A percentile compares a stretch with the other conserved stretches of the same genome.
Conservation (phyloP, 306 rosid genomes). For the Rubus parviflorus region DNA sequence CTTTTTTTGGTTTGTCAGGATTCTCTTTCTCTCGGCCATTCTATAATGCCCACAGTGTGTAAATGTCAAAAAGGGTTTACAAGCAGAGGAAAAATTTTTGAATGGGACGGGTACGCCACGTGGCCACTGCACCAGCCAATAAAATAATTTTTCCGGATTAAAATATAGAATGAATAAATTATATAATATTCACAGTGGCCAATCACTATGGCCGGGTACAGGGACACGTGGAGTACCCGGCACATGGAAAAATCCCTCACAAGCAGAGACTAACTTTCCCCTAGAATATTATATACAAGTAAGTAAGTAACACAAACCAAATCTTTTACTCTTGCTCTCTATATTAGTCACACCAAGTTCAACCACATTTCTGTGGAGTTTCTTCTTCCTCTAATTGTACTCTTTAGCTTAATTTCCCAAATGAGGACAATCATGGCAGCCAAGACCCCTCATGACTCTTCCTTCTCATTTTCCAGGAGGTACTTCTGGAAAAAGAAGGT, state of each 20-base stretch:
- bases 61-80: not conserved
- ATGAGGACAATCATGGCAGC: constrained; percentile 69
- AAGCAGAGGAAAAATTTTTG: no score
- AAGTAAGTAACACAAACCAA: constrained; percentile 10
- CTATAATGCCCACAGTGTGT: constrained; percentile 15
- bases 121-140: no score
- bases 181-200: no score
- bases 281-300: not conserved
- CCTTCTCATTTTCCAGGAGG: constrained; percentile 82
- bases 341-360: constrained; percentile 5
- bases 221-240: no score
- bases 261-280: not conserved
- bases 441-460: constrained; percentile 69
- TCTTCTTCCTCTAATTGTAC: not conserved
- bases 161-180: no score
- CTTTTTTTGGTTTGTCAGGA: constrained; percentile 45
- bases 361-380: not conserved
- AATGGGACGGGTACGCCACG: no score
- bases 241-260: no score
- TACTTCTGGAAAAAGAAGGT: constrained; percentile 74
- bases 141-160: no score
- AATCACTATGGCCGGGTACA: no score
- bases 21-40: constrained; percentile 34
- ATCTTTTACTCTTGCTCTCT: not conserved
- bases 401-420: not conserved